Percentiles rank a stretch among this genome's conserved stretches.
phyloP scores from a whole-genome alignment of 495 filamentous ascomycete species.

The Penicillium herquei region DNA sequence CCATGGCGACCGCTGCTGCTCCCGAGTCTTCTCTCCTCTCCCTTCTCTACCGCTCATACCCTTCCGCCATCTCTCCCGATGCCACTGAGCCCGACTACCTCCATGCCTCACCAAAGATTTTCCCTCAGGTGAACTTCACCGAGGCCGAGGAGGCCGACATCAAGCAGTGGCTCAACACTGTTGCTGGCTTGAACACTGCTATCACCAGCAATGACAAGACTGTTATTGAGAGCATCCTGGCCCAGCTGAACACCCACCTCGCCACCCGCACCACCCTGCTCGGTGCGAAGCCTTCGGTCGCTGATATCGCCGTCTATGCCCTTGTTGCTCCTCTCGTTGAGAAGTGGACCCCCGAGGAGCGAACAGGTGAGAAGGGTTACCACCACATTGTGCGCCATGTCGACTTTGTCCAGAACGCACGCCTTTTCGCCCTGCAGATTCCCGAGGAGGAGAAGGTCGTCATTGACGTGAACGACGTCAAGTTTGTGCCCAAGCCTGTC shows the following conservation, averaged over 20 bases:
- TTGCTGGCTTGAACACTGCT: constrained; percentile 62
- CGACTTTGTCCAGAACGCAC: constrained; percentile 92
- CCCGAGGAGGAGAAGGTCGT: constrained; percentile 73
- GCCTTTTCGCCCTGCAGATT: constrained; percentile 70
- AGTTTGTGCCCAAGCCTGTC: constrained; percentile 76
- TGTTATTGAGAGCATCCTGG: constrained; percentile 53
- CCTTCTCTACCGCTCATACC: constrained; percentile 55
- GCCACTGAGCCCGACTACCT: constrained; percentile 51
- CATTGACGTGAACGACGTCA: constrained; percentile 75
- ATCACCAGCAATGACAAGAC: constrained; percentile 57
- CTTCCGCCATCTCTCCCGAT: constrained; percentile 46
- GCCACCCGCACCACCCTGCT: constrained; percentile 85
- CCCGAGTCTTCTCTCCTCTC: constrained; percentile 51
- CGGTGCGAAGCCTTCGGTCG: constrained; percentile 85
- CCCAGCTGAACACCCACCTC: constrained; percentile 79
- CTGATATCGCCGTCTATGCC: constrained; percentile 84
- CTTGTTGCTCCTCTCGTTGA: constrained; percentile 74
- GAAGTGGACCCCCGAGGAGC: constrained; percentile 80
- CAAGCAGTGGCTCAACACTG: constrained; percentile 79
- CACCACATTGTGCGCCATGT: constrained; percentile 89
- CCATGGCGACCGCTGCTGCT: constrained; percentile 51
- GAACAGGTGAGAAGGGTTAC: constrained; percentile 84
- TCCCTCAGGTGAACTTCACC: constrained; percentile 67
- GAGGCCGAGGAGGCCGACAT: constrained; percentile 79
- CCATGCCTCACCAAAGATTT: constrained; percentile 55